Evolutionary conservation across 2,329 filamentous ascomycete genomes (phyloP).

Genomic region (Falciphora oryzae): DNA sequence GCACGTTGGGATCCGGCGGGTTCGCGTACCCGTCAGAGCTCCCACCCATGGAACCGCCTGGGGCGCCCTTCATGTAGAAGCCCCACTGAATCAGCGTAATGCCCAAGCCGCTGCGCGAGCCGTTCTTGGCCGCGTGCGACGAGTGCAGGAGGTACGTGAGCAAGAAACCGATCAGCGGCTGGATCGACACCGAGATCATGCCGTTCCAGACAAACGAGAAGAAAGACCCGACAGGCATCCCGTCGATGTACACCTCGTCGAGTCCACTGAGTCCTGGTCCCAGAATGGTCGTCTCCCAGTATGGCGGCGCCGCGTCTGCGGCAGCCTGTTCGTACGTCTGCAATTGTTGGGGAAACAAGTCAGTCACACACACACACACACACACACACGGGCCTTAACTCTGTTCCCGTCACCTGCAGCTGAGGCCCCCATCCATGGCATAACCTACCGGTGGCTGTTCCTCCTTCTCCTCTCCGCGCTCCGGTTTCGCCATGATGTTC

Average conservation of each 20-base stretch:
- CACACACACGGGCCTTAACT: constrained; percentile 20
- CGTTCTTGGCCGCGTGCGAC: constrained; percentile 96
- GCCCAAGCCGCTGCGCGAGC: constrained; percentile 86
- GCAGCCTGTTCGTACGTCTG: constrained; percentile 98
- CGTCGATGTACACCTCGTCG: constrained; percentile 95
- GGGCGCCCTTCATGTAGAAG: constrained; percentile 79
- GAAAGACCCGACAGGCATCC: constrained; percentile 82
- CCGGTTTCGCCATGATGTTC: constrained; percentile 87
- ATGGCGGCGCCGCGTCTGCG: constrained; percentile 90
- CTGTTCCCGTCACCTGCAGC: not conserved
- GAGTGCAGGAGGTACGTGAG: constrained; percentile 97
- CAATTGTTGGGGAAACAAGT: constrained; percentile 1
- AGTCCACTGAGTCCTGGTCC: constrained; percentile 84
- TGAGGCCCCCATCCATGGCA: not conserved
- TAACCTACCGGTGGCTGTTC: constrained; percentile 84
- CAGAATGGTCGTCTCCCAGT: constrained; percentile 98
- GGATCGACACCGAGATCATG: constrained; percentile 97
- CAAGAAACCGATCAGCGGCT: constrained; percentile 83
- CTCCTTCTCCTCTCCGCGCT: constrained; percentile 71
- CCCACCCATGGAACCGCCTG: constrained; percentile 29
- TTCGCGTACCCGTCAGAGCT: constrained; percentile 51
- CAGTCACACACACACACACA: constrained; percentile 27
- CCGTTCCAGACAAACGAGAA: constrained; percentile 89
- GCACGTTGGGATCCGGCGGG: constrained; percentile 82
- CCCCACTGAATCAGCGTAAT: constrained; percentile 95